phyloP scores from a whole-genome alignment of 768 basidiomycete species.

The Boletales sp. region DNA sequence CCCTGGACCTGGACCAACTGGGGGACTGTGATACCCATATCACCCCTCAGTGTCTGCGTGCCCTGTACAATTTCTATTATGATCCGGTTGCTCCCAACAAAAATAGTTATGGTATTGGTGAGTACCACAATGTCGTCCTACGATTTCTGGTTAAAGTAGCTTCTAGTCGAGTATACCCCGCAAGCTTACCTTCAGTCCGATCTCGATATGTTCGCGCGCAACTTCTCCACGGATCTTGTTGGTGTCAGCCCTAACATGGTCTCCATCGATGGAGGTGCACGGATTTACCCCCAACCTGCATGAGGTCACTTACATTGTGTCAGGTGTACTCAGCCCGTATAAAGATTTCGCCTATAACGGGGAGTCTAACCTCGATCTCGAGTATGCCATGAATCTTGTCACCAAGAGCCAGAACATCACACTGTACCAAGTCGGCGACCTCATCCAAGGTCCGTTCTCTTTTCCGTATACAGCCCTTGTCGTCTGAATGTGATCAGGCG shows the following conservation, averaged over 20 bases:
- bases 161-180: constrained; percentile 49
- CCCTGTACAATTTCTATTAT: constrained; percentile 52
- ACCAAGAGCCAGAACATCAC: constrained; percentile 33
- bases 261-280: constrained; percentile 43
- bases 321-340: constrained; percentile 41
- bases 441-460: constrained; percentile 25
- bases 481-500: constrained; percentile 5
- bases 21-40: constrained; percentile 37
- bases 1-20: constrained; percentile 13
- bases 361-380: constrained; percentile 71
- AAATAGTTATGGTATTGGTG: constrained; percentile 55
- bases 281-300: neutral
- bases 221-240: constrained; percentile 31
- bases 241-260: constrained; percentile 21
- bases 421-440: constrained; percentile 41
- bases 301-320: constrained; percentile 21
- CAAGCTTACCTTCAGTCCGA: constrained; percentile 44
- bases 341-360: constrained; percentile 41
- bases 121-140: constrained; percentile 7
- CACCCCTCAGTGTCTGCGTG: constrained; percentile 57
- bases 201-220: constrained; percentile 41
- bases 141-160: constrained; percentile 14
- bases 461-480: neutral
- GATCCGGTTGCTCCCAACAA: constrained; percentile 36
- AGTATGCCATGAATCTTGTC: constrained; percentile 57